Evolutionary conservation across 129 eudicot genomes (phyloP).

Genomic region (sunflower (Helianthus annuus)): HanXRQr2.0-SUNRISE NC_035437.2:115473182-115473681

Average conservation of each 20-base stretch:
- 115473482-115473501: conserved; percentile 89
- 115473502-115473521: conserved; percentile 21
- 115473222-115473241: too few relatives aligned
- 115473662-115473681: background rate
- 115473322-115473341: too few relatives aligned
- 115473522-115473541: conserved; percentile 44
- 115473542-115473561: conserved; percentile 95
- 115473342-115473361: background rate
- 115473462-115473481: conserved; percentile 58
- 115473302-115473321: too few relatives aligned
- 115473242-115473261: too few relatives aligned
- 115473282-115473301: too few relatives aligned
- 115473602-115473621: background rate
- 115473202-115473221: background rate
- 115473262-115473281: too few relatives aligned
- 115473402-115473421: conserved; percentile 90
- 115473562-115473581: background rate
- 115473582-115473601: background rate
- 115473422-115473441: conserved; percentile 82
- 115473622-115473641: background rate
- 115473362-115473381: background rate
- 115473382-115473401: conserved; percentile 58
- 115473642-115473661: background rate
- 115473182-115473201: background rate
- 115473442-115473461: conserved; percentile 59